Evolutionary conservation across 129 eudicot genomes (phyloP).

Genomic region (Smallanthus sonchifolius): DNA sequence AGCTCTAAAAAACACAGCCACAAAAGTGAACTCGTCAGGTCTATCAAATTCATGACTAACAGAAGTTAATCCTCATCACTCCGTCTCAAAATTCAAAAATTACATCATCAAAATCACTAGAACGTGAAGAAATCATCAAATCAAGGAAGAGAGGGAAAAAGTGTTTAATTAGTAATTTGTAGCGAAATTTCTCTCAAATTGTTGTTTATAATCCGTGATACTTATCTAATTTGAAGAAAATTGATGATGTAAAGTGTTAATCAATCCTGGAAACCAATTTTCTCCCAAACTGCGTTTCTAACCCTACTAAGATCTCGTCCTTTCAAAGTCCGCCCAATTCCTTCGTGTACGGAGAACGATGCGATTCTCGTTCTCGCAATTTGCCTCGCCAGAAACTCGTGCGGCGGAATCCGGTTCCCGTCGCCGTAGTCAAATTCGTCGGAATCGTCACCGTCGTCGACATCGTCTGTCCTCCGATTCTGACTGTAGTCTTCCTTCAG

Average conservation of each 20-base stretch:
- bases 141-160: background rate
- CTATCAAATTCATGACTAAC: background rate
- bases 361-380: constrained; percentile 29
- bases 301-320: constrained; percentile 86
- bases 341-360: constrained; percentile 74
- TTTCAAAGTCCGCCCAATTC: constrained; percentile 76
- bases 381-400: constrained; percentile 32
- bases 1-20: background rate
- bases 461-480: constrained; percentile 28
- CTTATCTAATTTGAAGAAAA: constrained; percentile 4
- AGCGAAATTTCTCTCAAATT: constrained; percentile 5
- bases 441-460: background rate
- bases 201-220: constrained; percentile 8
- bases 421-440: constrained; percentile 15
- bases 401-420: constrained; percentile 34
- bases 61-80: background rate
- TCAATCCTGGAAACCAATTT: constrained; percentile 69
- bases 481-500: constrained; percentile 48
- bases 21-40: background rate
- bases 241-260: background rate
- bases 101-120: constrained; percentile 11
- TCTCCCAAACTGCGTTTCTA: constrained; percentile 86
- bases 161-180: constrained; percentile 1
- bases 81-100: constrained; percentile 13
- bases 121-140: background rate